Base-by-base conservation (phyloP, 495 filamentous ascomycete genomes). In the Penicillium fimorum region DNA sequence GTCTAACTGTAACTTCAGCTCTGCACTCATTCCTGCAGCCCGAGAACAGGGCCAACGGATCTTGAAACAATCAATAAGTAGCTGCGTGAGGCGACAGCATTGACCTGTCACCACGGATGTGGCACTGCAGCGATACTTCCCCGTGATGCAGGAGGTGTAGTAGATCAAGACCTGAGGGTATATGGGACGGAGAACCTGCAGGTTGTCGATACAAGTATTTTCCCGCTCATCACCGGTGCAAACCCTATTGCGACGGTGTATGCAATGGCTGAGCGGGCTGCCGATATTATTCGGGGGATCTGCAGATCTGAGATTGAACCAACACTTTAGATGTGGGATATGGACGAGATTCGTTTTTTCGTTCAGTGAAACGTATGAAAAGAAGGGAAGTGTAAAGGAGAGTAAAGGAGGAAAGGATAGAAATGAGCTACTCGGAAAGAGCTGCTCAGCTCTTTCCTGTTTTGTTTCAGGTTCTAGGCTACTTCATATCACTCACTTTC, bases 231-330 rank as follows among this genome's bases (percentile, higher is more conserved):
- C 47, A 67, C 81, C 13, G 70, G 72, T 53, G 77, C 75, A 2
- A 78, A 86, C 62, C 60, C 78, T 22, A 70, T 80, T 55, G 75
- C 75, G 0, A 80, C 82, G 0, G 76, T 84, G 1, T 84, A 83
- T 67, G 81, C 76, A 1, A 68, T 77, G 43, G 74, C 66, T 15
- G 82, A 84, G 65, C 77, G 77, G 57, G 81, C 71, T 0, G 80
- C 81, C 5, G 68, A 70, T 30, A 69, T 84, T 56, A 79, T 83
- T 47, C 42, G 52, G 3, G 43, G 49, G 11, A 50, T n/a, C 18
- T 24, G 20, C 22, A n/a, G n/a, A n/a, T 25, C 10, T 18, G 41
- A 18, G 47, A 40, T 50, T 4, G 35, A 29, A 48, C 35, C 30
- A 20, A 30, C 27, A 47, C 0, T 47, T 4, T 30, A 18, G 12